A percentile compares a stretch with the other conserved stretches of the same genome.
Conservation (phyloP, 106 monocot species). For the Dactylorhiza incarnata region DNA sequence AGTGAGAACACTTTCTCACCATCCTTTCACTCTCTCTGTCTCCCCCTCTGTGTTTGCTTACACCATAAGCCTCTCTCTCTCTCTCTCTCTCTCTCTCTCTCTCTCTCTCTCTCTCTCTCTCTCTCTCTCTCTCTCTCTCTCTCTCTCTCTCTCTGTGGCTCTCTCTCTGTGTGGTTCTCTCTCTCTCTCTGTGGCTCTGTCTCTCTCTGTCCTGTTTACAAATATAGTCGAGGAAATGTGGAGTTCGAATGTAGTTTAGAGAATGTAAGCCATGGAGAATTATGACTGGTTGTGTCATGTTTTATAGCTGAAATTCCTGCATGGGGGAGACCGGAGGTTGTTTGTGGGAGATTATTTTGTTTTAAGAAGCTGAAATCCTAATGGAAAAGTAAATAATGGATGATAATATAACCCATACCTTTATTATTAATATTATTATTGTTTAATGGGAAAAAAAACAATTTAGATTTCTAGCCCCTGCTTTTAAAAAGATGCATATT, state of each 20-base stretch:
- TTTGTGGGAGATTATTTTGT: not conserved
- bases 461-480: no score
- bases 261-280: not conserved
- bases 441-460: no score
- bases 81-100: not conserved
- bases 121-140: not conserved
- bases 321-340: not conserved
- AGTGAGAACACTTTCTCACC: slow-evolving; percentile 32
- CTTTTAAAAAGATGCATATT: no score
- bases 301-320: not conserved
- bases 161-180: no score
- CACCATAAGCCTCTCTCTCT: no score
- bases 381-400: no score
- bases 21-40: not conserved
- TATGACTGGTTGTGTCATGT: not conserved
- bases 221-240: not conserved
- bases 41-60: no score
- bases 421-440: no score
- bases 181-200: not conserved
- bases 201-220: not conserved
- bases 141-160: not conserved
- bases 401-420: no score
- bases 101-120: no score
- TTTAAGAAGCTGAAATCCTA: no score
- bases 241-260: not conserved